Base-by-base conservation (phyloP, 495 filamentous ascomycete genomes). In the Elaphomyces granulatus region DNA sequence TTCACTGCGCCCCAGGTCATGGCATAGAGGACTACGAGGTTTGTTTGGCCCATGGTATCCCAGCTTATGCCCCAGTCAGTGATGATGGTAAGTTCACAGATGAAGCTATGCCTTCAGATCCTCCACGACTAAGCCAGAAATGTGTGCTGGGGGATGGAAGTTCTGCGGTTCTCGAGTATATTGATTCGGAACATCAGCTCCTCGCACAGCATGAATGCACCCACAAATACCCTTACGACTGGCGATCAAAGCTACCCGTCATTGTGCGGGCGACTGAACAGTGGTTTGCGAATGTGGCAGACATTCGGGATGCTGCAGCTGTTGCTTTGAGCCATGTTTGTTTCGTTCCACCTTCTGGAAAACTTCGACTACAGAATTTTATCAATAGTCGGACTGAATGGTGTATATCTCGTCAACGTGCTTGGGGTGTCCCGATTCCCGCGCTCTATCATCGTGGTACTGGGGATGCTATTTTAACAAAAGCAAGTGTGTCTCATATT, bases 221-320 rank as follows among this genome's bases (percentile, higher is more conserved):
- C 40, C 92, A 96, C 67, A 95, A 93, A 54, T 94, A 96, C 55
- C 90, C 90, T 0, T 93, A 94, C 52, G 90, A 99, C 56, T 96
- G 90, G 92, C 70, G 92, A 23, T 90, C 90, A 2, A 96, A 95
- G 55, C 71, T 75, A 44, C 90, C 90, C 15, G 75, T 96, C 18
- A 85, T 99, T 43, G 70, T 94, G 14, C 60, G 90, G 46, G 88
- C 90, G 15, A 99, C 90, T 0, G 83, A 82, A 32, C 90, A 99
- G 61, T 99, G 90, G 90, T 96, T 99, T 49, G 86, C 90, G 31
- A 81, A 94, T 58, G 84, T 94, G 8, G 83, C 66, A 26, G 70
- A 68, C 12, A 87, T 99, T 49, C 88, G 90, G 46, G 58, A 68
- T 4, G 61, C 64, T 17, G 83, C 87, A 1, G 54, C 93, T 15